phyloP scores from a whole-genome alignment of 1,139 yeast genomes.

The Suhomyces wounanorum region DNA sequence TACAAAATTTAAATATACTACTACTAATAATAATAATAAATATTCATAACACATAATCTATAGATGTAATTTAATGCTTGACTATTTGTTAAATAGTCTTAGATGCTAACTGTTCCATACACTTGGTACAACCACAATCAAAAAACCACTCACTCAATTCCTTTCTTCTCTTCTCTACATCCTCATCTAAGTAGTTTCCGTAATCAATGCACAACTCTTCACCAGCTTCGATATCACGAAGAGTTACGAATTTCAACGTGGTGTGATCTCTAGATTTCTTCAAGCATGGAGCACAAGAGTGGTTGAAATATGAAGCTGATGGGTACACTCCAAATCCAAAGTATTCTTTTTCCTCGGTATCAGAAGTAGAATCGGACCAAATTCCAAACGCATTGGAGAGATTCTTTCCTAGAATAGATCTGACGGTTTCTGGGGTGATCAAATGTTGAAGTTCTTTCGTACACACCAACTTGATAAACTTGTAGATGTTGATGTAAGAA shows the following conservation, averaged over 20 bases:
- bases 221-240: constrained; percentile 34
- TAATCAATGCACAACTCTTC: constrained; percentile 66
- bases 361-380: constrained; percentile 50
- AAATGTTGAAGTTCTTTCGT: constrained; percentile 37
- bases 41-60: background rate
- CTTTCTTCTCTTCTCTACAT: constrained; percentile 43
- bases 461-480: constrained; percentile 49
- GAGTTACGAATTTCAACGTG: constrained; percentile 27
- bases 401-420: constrained; percentile 60
- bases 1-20: too few relatives aligned
- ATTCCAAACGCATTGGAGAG: constrained; percentile 78
- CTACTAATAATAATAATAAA: background rate
- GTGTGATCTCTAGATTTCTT: constrained; percentile 27
- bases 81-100: background rate
- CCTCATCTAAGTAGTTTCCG: constrained; percentile 52
- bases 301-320: constrained; percentile 70
- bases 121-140: constrained; percentile 54
- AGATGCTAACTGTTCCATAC: constrained; percentile 22
- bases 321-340: constrained; percentile 70
- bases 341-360: constrained; percentile 56
- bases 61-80: background rate
- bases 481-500: constrained; percentile 53
- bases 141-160: constrained; percentile 63
- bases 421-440: constrained; percentile 43
- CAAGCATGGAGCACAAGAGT: constrained; percentile 42